phyloP scores from a whole-genome alignment of 2,329 filamentous ascomycete genomes.

The Balansia obtecta region DNA sequence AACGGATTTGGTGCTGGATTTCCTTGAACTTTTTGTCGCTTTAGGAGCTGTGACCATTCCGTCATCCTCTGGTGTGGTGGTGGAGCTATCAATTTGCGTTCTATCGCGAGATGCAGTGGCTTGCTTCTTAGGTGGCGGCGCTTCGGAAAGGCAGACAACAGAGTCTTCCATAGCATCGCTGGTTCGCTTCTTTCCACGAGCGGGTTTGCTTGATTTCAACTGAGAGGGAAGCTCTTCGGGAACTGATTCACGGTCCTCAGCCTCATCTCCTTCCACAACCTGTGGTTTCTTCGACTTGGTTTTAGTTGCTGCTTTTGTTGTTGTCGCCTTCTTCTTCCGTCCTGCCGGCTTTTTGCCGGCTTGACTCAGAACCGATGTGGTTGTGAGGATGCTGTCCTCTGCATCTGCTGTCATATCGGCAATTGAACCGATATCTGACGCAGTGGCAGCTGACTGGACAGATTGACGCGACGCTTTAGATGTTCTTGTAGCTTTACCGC shows the following conservation, averaged over 20 bases:
- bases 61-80: conserved; percentile 26
- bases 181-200: conserved; percentile 47
- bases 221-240: conserved; percentile 14
- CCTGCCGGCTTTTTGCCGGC: conserved; percentile 39
- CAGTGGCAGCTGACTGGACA: conserved; percentile 41
- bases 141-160: conserved; percentile 27
- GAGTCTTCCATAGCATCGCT: conserved; percentile 47
- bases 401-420: conserved; percentile 34
- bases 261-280: conserved; percentile 19
- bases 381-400: conserved; percentile 50
- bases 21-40: conserved; percentile 17
- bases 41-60: conserved; percentile 27
- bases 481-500: conserved; percentile 39
- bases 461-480: conserved; percentile 62
- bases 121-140: conserved; percentile 46
- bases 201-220: conserved; percentile 24
- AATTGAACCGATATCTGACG: conserved; percentile 36
- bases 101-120: conserved; percentile 39
- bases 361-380: conserved; percentile 43
- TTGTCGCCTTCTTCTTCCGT: conserved; percentile 43
- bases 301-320: conserved; percentile 27
- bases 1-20: conserved; percentile 26
- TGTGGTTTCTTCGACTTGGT: conserved; percentile 34
- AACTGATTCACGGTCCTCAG: conserved; percentile 20
- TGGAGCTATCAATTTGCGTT: conserved; percentile 26